These are phyloP conservation scores for Claviceps cyperi DNA, from an alignment of 2,329 filamentous ascomycete species.

Conservation along the genomic window DNA sequence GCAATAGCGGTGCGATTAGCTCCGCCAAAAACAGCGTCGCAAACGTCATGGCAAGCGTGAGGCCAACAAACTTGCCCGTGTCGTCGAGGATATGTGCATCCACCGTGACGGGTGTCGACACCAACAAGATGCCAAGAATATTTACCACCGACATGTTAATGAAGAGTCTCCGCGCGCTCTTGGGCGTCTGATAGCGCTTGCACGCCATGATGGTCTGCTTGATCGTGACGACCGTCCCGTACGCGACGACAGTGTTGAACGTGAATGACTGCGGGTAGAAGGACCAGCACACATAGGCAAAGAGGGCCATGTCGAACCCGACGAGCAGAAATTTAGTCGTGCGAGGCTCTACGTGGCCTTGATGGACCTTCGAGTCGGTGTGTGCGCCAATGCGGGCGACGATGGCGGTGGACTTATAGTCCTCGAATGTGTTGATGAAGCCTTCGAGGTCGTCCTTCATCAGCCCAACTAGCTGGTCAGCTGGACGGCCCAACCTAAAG, in stretches of 20 bases:
- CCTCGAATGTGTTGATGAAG: constrained; percentile 9
- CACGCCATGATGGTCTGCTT: constrained; percentile 10
- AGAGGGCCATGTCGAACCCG: constrained; percentile 9
- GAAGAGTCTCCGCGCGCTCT: constrained; percentile 9
- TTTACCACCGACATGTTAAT: constrained; percentile 12
- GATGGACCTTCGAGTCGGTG: neutral
- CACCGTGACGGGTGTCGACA: constrained; percentile 10
- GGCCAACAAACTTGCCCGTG: constrained; percentile 6
- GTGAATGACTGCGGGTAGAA: constrained; percentile 11
- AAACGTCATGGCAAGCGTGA: constrained; percentile 11
- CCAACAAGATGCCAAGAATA: constrained; percentile 9
- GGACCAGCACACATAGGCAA: constrained; percentile 11
- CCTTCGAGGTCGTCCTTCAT: constrained; percentile 10
- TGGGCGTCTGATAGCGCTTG: constrained; percentile 11
- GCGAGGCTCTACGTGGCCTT: constrained; percentile 9
- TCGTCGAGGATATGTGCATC: constrained; percentile 7
- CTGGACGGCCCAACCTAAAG: constrained; percentile 8
- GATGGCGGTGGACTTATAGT: constrained; percentile 6
- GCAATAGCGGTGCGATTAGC: constrained; percentile 9
- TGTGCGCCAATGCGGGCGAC: neutral
- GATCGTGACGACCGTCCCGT: constrained; percentile 10
- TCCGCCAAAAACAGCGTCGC: constrained; percentile 10
- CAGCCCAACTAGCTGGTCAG: constrained; percentile 9
- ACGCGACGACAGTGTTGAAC: constrained; percentile 11
- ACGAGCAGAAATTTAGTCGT: constrained; percentile 9